phyloP scores from a whole-genome alignment of 164 flowering plant species.

The Vitis vinifera region ASM3070453v1 NC_081817.1:2955001-2955500 shows the following conservation, averaged over 20 bases:
- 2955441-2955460: constrained; percentile 46
- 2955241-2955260: background rate
- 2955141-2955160: constrained; percentile 4
- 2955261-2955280: background rate
- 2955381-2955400: constrained; percentile 52
- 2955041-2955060: background rate
- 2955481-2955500: constrained; percentile 77
- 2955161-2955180: background rate
- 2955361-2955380: constrained; percentile 3
- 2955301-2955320: constrained; percentile 9
- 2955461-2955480: constrained; percentile 59
- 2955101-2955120: constrained; percentile 7
- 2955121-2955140: constrained; percentile 9
- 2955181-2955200: background rate
- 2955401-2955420: constrained; percentile 63
- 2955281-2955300: background rate
- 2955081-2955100: constrained; percentile 8
- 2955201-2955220: too few relatives aligned
- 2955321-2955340: constrained; percentile 21
- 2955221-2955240: too few relatives aligned
- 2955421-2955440: constrained; percentile 52
- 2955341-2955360: constrained; percentile 5
- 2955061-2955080: constrained; percentile 1
- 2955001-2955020: too few relatives aligned
- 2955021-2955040: background rate